Base-by-base conservation (phyloP, 129 eudicot species). In the Cynara cardunculus region DNA sequence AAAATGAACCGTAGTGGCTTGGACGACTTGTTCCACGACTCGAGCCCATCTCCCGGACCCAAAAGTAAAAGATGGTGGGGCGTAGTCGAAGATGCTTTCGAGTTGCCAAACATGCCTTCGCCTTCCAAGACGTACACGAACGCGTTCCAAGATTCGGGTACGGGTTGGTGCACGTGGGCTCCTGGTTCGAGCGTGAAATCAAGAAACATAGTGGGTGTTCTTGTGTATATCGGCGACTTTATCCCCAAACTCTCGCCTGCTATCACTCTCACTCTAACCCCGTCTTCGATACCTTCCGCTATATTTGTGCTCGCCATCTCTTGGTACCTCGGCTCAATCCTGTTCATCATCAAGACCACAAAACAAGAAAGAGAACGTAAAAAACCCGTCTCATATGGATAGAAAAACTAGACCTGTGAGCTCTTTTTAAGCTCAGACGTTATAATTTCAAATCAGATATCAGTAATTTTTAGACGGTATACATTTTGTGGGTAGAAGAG, bases 241-340 rank as follows among this genome's bases (percentile, higher is more conserved):
- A 82, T 78, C 25, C 98, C 98, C 37, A 93, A 26, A 13, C 97
- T 85, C 82, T 93, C 98, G 5, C 98, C 98, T 7, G 98, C 97
- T 69, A 93, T 91, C 0, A 93, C 86, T 86, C 85, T 81, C 13
- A 93, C 98, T 8, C 84, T 83, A 5, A 89, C 84, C 10, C 98
- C 98, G 72, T 89, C 89, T 74, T 80, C 84, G 64, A 73, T 59
- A 25, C 83, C 91, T 84, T 91, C 92, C 53, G 82, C 81, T 12
- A 92, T 82, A 35, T 79, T 78, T 31, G 73, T 35, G 35, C 87
- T 79, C 74, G 44, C 49, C 66, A 86, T 79, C 49, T 86, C 89
- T 82, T 86, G 89, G 80, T 86, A 86, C 82, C 85, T 72, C 72
- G 98, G 98, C 85, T 93, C 96, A 70, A 93, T 89, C 96, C 98